A percentile compares a stretch with the other conserved stretches of the same genome.
Conservation (phyloP, 2,329 filamentous ascomycete species). For the Xylaria sp. region DNA sequence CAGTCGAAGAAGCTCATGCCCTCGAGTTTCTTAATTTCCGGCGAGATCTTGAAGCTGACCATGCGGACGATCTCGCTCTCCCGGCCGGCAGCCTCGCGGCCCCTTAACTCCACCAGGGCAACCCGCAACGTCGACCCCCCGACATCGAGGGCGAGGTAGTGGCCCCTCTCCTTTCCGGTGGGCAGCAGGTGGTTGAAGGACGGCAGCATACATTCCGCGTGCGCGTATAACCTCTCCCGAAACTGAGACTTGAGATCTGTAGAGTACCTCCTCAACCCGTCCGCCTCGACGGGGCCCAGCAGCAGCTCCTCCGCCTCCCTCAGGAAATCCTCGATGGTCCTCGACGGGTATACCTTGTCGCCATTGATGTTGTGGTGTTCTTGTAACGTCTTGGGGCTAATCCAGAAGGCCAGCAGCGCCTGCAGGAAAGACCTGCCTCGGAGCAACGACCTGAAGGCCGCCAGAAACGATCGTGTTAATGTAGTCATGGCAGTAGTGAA, state of each 20-base stretch:
- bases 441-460: conserved; percentile 60
- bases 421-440: conserved; percentile 62
- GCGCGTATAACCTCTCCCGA: conserved; percentile 52
- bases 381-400: conserved; percentile 44
- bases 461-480: conserved; percentile 56
- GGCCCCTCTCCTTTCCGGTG: conserved; percentile 60
- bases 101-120: conserved; percentile 62
- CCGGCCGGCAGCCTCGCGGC: conserved; percentile 44
- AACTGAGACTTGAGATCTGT: conserved; percentile 58
- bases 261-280: conserved; percentile 51
- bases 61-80: conserved; percentile 58
- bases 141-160: conserved; percentile 67
- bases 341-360: conserved; percentile 23
- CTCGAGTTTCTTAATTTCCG: conserved; percentile 56
- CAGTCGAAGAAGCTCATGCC: conserved; percentile 68
- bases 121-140: conserved; percentile 70
- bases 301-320: conserved; percentile 58
- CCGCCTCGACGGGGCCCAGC: conserved; percentile 49
- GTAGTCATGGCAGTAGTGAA: conserved; percentile 61
- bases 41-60: conserved; percentile 59
- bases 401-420: conserved; percentile 59
- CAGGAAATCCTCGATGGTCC: conserved; percentile 55
- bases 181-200: conserved; percentile 68
- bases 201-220: conserved; percentile 64
- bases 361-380: conserved; percentile 28